Percentiles rank a stretch among this genome's conserved stretches.
Evolutionary conservation across 176 grass and related monocot species (phyloP).

Genomic region (Carex littledalei): DNA sequence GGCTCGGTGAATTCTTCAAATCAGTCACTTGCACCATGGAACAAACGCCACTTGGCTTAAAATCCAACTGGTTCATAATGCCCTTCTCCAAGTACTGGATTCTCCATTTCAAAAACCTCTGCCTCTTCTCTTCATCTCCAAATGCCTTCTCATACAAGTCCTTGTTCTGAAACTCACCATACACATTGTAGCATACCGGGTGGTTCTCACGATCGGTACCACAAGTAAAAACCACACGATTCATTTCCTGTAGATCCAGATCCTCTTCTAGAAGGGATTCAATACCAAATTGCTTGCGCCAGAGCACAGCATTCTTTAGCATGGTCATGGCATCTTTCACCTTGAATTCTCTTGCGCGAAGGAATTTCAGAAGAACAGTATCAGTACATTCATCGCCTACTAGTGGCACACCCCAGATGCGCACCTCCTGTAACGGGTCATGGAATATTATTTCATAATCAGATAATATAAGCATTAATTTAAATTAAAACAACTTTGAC

Average conservation of each 20-base stretch:
- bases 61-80: constrained; percentile 73
- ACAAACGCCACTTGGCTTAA: constrained; percentile 57
- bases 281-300: constrained; percentile 95
- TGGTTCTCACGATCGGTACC: constrained; percentile 64
- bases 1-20: constrained; percentile 87
- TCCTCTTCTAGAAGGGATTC: constrained; percentile 55
- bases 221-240: constrained; percentile 74
- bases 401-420: constrained; percentile 87
- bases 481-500: background rate
- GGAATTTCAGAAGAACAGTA: constrained; percentile 88
- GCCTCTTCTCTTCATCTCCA: constrained; percentile 80
- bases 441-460: background rate
- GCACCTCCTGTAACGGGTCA: constrained; percentile 26
- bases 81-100: constrained; percentile 92
- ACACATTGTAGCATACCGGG: constrained; percentile 94
- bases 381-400: constrained; percentile 73
- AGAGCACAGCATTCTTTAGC: constrained; percentile 68
- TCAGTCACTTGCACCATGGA: constrained; percentile 98
- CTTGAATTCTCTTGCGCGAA: constrained; percentile 88
- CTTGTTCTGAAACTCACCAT: constrained; percentile 97
- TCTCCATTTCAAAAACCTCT: constrained; percentile 96
- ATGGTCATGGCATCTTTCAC: constrained; percentile 86
- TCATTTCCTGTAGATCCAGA: constrained; percentile 68
- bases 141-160: constrained; percentile 95
- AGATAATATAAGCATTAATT: background rate